Evolutionary conservation across 768 basidiomycete genomes (phyloP), one percentile per base, ranked within the genome.

Genomic region (Gymnopilus dilepis): DNA sequence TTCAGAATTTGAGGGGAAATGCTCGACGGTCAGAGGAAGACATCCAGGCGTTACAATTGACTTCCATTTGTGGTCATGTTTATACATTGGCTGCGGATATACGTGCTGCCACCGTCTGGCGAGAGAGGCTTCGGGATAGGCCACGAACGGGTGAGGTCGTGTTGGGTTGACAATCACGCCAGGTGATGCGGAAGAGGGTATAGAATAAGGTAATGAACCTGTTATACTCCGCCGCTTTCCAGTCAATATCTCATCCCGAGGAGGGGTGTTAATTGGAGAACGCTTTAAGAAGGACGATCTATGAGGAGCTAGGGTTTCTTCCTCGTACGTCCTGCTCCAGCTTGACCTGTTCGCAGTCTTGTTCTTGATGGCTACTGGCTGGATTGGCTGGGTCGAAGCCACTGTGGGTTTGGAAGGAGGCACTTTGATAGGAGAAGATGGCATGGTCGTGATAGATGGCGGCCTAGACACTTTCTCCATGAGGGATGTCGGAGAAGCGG

Each of bases 11-110:
- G 87, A 84, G 0, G 97, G 96, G 65, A 97, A 89, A 69, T 94
- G 86, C 69, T 97, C 95, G 12, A 92, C 90, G 0, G 95, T 95
- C 53, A 99, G 82, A 6, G 97, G 97, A 1, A 98, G 82, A 68
- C 93, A 96, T 11, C 87, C 85, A 0, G 96, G 95, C 0, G 92
- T 90, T 53, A 89, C 83, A 71, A 95, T 87, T 9, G 89, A 89
- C 65, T 85, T 87, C 97, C 97, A 99, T 72, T 98, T 97, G 73
- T 95, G 84, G 45, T 96, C 89, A 62, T 95, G 88, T 72, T 94
- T 91, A 70, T 86, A 89, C 24, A 84, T 73, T 6, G 88, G 85
- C 17, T 82, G 82, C 0, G 94, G 88, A 69, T 91, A 89, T 61
- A 90, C 84, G 70, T 97, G 94, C 65, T 96, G 88, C 95, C 96